Evolutionary conservation across 2,329 filamentous ascomycete genomes (phyloP), one percentile per base, ranked within the genome.

Genomic region (Aphanocladium album): DNA sequence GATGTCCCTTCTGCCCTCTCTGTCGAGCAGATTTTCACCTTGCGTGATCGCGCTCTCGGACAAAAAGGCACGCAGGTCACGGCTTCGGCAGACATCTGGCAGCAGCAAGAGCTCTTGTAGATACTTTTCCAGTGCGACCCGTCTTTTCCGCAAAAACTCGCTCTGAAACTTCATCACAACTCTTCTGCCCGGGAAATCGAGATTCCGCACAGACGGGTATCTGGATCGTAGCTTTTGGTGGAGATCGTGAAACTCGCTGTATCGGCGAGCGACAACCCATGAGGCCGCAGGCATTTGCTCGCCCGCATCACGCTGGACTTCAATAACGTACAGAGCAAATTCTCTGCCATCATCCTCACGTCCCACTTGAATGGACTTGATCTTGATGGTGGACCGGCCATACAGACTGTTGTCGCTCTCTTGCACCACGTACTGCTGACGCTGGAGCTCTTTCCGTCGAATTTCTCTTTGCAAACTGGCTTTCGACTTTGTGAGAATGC

Each of bases 381-480:
- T 97, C 67, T 85, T 89, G 67, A 98, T 86, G 0, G 87, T 91
- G 2, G 95, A 93, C 19, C 93, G 89, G 2, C 95, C 95, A 69
- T 96, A 98, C 25, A 99, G 80, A 72, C 92, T 96, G 73, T 96
- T 99, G 72, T 99, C 96, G 70, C 92, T 97, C 74, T 99, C 95
- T 74, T 99, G 95, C 8, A 98, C 87, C 50, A 96, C 91, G 68
- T 99, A 99, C 72, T 99, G 96, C 73, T 96, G 95, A 57, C 93
- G 85, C 72, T 99, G 95, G 69, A 99, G 83, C 74, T 98, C 93
- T 72, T 98, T 99, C 37, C 93, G 87, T 60, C 91, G 85, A 59
- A 98, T 92, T 73, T 99, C 95, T 65, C 95, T 84, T 69, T 96
- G 90, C 61, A 99, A 78, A 73, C 95, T 99, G 35, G 92, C 88